Percentiles rank a stretch among this genome's conserved stretches.
Evolutionary conservation across 2,329 filamentous ascomycete genomes (phyloP).

Genomic region (Aspergillus awamori): DNA sequence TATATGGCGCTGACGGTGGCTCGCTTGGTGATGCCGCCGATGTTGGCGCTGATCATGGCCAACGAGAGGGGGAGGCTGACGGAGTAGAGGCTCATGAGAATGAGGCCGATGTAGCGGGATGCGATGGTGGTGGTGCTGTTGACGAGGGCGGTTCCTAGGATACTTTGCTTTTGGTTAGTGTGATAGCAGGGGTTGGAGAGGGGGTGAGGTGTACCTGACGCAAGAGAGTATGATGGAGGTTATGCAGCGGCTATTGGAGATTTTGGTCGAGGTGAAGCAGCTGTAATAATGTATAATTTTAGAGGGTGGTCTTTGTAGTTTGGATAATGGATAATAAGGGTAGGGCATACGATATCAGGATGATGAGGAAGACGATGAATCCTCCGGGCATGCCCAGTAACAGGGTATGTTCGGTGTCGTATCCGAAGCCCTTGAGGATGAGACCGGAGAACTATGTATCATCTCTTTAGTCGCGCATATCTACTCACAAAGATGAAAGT

Average conservation of each 20-base stretch:
- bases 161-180: constrained; percentile 13
- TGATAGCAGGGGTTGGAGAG: not conserved
- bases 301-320: not conserved
- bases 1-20: constrained; percentile 50
- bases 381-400: constrained; percentile 49
- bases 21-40: constrained; percentile 54
- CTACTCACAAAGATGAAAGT: too few species aligned
- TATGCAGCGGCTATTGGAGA: constrained; percentile 17
- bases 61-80: constrained; percentile 42
- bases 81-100: constrained; percentile 40
- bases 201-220: constrained; percentile 3
- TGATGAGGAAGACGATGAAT: constrained; percentile 23
- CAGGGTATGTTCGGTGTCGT: constrained; percentile 41
- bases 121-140: constrained; percentile 23
- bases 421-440: constrained; percentile 41
- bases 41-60: constrained; percentile 49
- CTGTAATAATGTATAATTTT: not conserved
- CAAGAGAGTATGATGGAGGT: constrained; percentile 21
- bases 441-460: constrained; percentile 33
- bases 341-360: constrained; percentile 4
- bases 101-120: constrained; percentile 18
- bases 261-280: constrained; percentile 10
- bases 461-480: too few species aligned
- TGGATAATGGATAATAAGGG: not conserved
- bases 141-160: constrained; percentile 28